Evolutionary conservation across 2,329 filamentous ascomycete species (phyloP).

Genomic region (Akanthomyces uredinophilus): DNA sequence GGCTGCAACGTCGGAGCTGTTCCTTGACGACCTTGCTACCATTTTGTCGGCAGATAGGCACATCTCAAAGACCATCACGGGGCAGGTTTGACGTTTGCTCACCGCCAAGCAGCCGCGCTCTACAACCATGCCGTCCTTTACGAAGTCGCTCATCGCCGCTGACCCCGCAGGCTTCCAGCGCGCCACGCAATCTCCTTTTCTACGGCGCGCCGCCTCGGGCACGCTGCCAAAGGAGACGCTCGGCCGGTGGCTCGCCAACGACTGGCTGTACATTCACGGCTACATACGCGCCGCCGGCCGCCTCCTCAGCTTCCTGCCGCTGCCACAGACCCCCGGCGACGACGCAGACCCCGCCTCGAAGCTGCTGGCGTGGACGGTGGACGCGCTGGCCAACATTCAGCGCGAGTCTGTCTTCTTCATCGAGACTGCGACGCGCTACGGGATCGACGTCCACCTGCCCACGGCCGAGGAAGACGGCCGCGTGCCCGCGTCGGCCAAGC

Average conservation of each 20-base stretch:
- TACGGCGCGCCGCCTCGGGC: slow-evolving; percentile 59
- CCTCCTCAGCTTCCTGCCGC: slow-evolving; percentile 56
- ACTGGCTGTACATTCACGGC: slow-evolving; percentile 64
- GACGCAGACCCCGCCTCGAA: slow-evolving; percentile 41
- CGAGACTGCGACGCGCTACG: slow-evolving; percentile 56
- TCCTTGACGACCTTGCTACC: background rate
- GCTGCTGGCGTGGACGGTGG: slow-evolving; percentile 58
- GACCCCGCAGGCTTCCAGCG: slow-evolving; percentile 37
- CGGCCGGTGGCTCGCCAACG: slow-evolving; percentile 65
- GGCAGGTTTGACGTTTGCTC: too few relatives aligned
- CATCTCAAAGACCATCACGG: too few relatives aligned
- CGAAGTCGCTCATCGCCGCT: slow-evolving; percentile 41
- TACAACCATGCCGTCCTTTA: slow-evolving; percentile 37
- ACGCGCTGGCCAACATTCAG: slow-evolving; percentile 60
- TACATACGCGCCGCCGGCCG: slow-evolving; percentile 63
- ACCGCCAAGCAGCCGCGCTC: background rate
- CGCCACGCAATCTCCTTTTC: slow-evolving; percentile 63
- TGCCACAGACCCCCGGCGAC: slow-evolving; percentile 34
- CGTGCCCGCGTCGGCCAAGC: slow-evolving; percentile 28
- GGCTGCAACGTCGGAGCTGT: background rate
- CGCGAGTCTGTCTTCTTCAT: slow-evolving; percentile 65
- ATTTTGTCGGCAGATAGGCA: too few relatives aligned
- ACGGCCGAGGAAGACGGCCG: slow-evolving; percentile 15
- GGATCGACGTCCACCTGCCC: slow-evolving; percentile 43
- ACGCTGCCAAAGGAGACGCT: slow-evolving; percentile 51